These are phyloP conservation scores for Boeremia exigua DNA, from an alignment of 2,329 filamentous ascomycete genomes.

Conservation along the genomic window DNA sequence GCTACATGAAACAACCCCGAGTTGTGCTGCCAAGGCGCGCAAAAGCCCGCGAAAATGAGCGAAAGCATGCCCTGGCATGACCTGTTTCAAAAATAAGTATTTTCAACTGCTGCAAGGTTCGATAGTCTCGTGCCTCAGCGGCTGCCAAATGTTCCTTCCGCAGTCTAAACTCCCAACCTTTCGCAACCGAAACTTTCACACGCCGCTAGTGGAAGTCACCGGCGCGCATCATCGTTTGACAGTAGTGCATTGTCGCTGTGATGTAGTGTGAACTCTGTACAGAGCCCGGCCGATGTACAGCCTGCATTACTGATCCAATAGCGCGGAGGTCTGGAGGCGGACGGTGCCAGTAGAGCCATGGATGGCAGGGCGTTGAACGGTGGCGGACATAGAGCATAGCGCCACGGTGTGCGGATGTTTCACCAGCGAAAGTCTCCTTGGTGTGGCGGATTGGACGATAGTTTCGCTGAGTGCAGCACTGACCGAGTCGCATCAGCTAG, in stretches of 20 bases:
- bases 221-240: constrained; percentile 10
- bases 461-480: not conserved
- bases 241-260: constrained; percentile 6
- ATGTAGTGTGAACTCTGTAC: constrained; percentile 7
- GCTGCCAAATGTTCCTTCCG: constrained; percentile 10
- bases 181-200: not conserved
- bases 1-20: constrained; percentile 1
- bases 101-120: not conserved
- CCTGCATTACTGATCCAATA: constrained; percentile 5
- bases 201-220: constrained; percentile 4
- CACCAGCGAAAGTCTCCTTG: constrained; percentile 10
- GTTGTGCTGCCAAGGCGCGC: not conserved
- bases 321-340: not conserved
- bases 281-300: not conserved
- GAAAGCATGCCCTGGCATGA: not conserved
- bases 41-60: not conserved
- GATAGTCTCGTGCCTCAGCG: constrained; percentile 1
- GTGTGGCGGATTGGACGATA: constrained; percentile 6
- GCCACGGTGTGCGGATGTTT: constrained; percentile 10
- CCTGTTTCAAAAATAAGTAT: not conserved
- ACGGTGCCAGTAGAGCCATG: not conserved
- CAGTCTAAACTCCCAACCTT: not conserved
- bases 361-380: not conserved
- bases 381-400: not conserved
- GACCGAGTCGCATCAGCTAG: not conserved